A percentile compares a stretch with the other conserved stretches of the same genome.
Conservation (phyloP, 2,329 filamentous ascomycete genomes). For the Cladosporium phlei region DNA sequence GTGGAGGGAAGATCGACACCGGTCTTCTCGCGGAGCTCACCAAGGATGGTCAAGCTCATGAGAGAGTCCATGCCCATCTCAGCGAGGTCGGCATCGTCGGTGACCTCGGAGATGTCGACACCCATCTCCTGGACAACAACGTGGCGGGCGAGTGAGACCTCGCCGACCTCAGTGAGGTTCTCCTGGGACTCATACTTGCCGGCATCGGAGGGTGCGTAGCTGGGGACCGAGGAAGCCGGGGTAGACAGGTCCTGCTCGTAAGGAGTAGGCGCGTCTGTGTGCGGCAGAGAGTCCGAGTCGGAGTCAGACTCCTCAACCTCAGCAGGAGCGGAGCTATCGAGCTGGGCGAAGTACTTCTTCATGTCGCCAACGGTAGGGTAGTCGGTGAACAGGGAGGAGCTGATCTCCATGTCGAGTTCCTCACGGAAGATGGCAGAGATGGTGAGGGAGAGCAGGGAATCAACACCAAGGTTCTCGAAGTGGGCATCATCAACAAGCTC, state of each 20-base stretch:
- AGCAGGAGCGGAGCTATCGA: conserved; percentile 35
- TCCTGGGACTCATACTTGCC: conserved; percentile 38
- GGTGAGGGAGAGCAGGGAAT: conserved; percentile 57
- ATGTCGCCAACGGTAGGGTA: conserved; percentile 56
- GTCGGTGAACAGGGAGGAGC: conserved; percentile 56
- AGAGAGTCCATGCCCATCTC: conserved; percentile 54
- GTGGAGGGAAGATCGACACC: conserved; percentile 47
- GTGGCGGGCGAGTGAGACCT: conserved; percentile 44
- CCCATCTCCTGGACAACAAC: conserved; percentile 57
- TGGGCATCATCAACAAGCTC: conserved; percentile 57
- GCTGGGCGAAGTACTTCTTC: conserved; percentile 52
- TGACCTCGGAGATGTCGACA: conserved; percentile 55
- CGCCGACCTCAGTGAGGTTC: conserved; percentile 33
- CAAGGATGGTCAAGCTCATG: conserved; percentile 49
- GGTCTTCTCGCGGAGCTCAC: conserved; percentile 48
- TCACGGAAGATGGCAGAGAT: conserved; percentile 60
- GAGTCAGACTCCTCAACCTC: conserved; percentile 32
- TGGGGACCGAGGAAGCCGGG: conserved; percentile 46
- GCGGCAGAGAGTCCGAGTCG: conserved; percentile 39
- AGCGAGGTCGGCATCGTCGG: conserved; percentile 55
- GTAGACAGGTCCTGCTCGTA: conserved; percentile 41
- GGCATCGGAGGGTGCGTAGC: conserved; percentile 36
- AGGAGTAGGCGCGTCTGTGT: conserved; percentile 40
- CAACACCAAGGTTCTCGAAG: conserved; percentile 59
- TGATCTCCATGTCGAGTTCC: conserved; percentile 56